Conservation (phyloP, 2,329 filamentous ascomycete species). For the Aspergillus brunneoviolaceus region DNA sequence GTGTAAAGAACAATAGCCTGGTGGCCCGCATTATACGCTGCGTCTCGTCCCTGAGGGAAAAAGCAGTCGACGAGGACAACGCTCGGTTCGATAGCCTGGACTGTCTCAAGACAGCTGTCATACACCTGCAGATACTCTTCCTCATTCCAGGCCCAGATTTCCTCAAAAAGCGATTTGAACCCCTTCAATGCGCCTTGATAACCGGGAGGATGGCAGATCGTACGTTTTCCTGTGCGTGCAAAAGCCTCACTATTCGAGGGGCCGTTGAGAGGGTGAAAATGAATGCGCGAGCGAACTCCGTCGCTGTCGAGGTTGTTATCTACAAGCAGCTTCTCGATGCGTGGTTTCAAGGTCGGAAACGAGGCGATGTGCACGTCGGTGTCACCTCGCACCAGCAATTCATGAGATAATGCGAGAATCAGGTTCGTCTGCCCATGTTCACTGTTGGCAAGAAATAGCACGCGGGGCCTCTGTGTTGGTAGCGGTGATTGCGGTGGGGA, state of each 20-base stretch:
- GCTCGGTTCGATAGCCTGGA: not conserved
- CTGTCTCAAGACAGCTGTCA: not conserved
- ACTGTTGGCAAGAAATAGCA: constrained; percentile 1
- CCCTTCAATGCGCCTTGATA: constrained; percentile 1
- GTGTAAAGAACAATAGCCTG: not conserved
- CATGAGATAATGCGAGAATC: not conserved
- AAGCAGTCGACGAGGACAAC: not conserved
- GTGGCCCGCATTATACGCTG: not conserved
- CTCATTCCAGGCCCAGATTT: constrained; percentile 2
- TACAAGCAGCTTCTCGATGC: not conserved
- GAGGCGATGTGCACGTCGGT: constrained; percentile 1
- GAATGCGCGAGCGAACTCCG: not conserved
- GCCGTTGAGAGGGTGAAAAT: not conserved
- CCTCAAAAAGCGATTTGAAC: constrained; percentile 1
- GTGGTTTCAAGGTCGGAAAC: not conserved
- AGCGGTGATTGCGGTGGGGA: not conserved
- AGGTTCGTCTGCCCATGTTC: constrained; percentile 1
- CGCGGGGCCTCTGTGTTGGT: not conserved
- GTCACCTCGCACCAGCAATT: not conserved
- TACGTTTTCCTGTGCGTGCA: not conserved
- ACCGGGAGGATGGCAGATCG: not conserved
- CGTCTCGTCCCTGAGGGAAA: constrained; percentile 1
- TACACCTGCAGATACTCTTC: not conserved
- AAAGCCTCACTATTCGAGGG: not conserved
- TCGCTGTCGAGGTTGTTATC: not conserved